Base-by-base conservation (phyloP, 2,329 filamentous ascomycete genomes). In the Nigrograna mackinnonii region DNA sequence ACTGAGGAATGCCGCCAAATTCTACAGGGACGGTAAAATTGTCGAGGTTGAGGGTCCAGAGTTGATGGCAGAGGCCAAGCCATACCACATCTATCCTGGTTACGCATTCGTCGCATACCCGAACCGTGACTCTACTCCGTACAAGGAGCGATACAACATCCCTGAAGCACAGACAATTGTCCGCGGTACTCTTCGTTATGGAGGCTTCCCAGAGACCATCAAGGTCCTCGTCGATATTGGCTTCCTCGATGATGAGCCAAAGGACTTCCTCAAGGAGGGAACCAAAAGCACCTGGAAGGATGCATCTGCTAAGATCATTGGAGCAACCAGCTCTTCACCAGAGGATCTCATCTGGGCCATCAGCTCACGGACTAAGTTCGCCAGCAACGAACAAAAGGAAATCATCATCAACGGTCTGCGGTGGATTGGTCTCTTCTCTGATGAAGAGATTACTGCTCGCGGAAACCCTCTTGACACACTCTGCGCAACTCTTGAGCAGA, bases 41-140 rank as follows among this genome's bases (percentile, higher is more conserved):
- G 80, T 87, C 41, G 69, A 73, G 6, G 64, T 75, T 24, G 55
- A 62, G 56, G 78, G 75, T 14, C 74, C 77, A 54, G 87, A 91
- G 31, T 79, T 96, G 48, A 97, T 96, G 92, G 85, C 76, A 48
- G 82, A 81, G 37, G 90, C 91, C 30, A 92, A 95, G 79, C 89
- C 90, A 37, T 96, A 95, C 80, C 84, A 80, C 72, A 94, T 92
- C 76, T 95, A 91, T 76, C 87, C 88, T 24, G 89, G 89, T 46
- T 96, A 85, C 69, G 85, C 87, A 38, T 92, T 95, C 59, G 91
- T 96, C 55, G 90, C 87, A 31, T 97, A 97, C 74, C 87, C 88
- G 44, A 97, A 97, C 83, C 80, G 91, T 57, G 91, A 97, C 73
- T 91, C 85, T 16, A 94, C 89, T 13, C 79, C 82, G 6, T 97